Percentiles rank a stretch among this genome's conserved stretches.
These are phyloP conservation scores for Choiromyces venosus DNA, from an alignment of 495 filamentous ascomycete genomes.

Conservation along the genomic window DNA sequence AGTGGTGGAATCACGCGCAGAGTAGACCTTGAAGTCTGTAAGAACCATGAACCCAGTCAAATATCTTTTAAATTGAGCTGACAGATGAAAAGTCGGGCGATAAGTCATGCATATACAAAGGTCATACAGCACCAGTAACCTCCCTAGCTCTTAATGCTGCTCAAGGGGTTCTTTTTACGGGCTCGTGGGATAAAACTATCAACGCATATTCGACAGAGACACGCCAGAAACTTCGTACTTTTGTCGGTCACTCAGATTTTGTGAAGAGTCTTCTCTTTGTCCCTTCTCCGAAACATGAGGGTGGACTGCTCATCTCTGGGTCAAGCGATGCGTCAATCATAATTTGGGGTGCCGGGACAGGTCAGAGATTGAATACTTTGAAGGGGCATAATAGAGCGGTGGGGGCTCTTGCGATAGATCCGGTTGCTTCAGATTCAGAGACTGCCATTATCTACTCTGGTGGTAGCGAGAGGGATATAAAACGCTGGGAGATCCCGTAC, in stretches of 20 bases:
- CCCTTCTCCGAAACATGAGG: constrained; percentile 10
- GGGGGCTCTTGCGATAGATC: constrained; percentile 69
- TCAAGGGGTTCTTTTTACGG: constrained; percentile 65
- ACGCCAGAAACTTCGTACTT: constrained; percentile 51
- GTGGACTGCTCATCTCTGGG: constrained; percentile 63
- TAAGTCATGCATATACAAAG: constrained; percentile 46
- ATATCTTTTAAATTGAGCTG: constrained; percentile 13
- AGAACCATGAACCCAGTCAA: constrained; percentile 22
- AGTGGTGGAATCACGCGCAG: constrained; percentile 70
- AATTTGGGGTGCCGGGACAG: constrained; percentile 67
- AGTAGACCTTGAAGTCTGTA: constrained; percentile 71
- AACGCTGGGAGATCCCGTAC: constrained; percentile 53
- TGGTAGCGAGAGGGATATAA: constrained; percentile 78
- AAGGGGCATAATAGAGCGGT: constrained; percentile 75
- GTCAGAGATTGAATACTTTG: constrained; percentile 62
- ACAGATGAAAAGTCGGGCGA: constrained; percentile 41
- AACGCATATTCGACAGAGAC: constrained; percentile 71
- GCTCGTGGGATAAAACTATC: constrained; percentile 87
- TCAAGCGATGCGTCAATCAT: constrained; percentile 81
- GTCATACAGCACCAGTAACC: constrained; percentile 72
- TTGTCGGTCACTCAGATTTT: constrained; percentile 81
- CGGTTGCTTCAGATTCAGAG: constrained; percentile 47
- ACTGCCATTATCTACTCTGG: constrained; percentile 64
- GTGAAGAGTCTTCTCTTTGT: constrained; percentile 65
- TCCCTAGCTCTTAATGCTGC: constrained; percentile 63